A percentile compares a stretch with the other conserved stretches of the same genome.
phyloP scores from a whole-genome alignment of 306 rosid species.

The Cajanus cajan region DNA sequence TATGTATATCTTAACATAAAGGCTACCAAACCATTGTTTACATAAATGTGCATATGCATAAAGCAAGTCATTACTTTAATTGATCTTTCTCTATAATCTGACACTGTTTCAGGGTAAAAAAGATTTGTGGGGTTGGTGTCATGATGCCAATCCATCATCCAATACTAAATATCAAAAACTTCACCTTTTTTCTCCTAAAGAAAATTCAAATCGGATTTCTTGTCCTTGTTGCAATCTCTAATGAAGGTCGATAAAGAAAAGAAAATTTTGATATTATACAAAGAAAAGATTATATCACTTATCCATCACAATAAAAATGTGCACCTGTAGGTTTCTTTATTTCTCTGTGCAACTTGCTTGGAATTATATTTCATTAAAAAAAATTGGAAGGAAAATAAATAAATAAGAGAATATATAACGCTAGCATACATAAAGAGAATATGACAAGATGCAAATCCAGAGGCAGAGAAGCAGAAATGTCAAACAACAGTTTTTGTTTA shows the following conservation, averaged over 20 bases:
- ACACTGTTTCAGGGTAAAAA: conserved; percentile 48
- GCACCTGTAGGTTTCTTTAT: conserved; percentile 22
- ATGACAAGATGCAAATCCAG: conserved; percentile 39
- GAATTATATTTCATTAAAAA: not conserved
- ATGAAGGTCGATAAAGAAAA: conserved; percentile 27
- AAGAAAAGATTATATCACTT: conserved; percentile 16
- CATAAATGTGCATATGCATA: conserved; percentile 25
- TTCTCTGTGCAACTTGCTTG: not conserved
- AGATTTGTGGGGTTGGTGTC: conserved; percentile 17
- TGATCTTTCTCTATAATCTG: conserved; percentile 34
- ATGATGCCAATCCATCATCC: conserved; percentile 12
- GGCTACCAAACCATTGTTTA: conserved; percentile 22
- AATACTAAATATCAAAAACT: not conserved
- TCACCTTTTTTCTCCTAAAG: conserved; percentile 32
- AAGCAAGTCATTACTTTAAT: conserved; percentile 38
- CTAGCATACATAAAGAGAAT: conserved; percentile 11
- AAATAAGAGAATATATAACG: not conserved
- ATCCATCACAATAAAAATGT: conserved; percentile 18
- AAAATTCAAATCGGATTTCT: conserved; percentile 40
- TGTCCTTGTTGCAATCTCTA: not conserved
- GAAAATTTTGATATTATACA: not conserved
- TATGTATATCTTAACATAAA: not conserved
- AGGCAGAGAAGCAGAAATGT: conserved; percentile 56
- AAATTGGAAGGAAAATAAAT: not conserved
- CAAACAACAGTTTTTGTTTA: conserved; percentile 11